Evolutionary conservation across 441 rosid species (phyloP), one percentile per base, ranked within the genome.

Genomic region (Geranium incanum): DNA sequence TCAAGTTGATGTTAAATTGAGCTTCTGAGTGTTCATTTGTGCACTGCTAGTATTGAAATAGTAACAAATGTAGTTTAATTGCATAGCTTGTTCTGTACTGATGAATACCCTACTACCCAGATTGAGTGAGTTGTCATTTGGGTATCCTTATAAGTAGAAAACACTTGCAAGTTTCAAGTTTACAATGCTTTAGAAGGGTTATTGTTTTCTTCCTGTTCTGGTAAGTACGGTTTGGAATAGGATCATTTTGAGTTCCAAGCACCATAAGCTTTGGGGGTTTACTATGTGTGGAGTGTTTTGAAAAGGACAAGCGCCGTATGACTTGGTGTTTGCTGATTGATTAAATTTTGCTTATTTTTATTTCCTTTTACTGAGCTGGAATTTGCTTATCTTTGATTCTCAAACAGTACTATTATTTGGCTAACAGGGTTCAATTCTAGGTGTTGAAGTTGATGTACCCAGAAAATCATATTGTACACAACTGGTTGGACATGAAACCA

Each of bases 351-450:
- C 36, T 21, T 13, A 18, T 43, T 28, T 39, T 67, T 38, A 0
- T 21, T 5, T 41, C 3, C 5, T 41, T 39, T 11, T 36, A 9
- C 37, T 21, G 71, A 21, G 33, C n/a, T 21, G 36, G 11, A 15
- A 48, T 52, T 48, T 68, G 68, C 33, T 19, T 50, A 64, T 33
- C 45, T 76, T 43, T 55, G 41, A 76, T 67, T 87, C 83, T 85
- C 84, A 77, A 78, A 68, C 76, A 68, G 74, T 81, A 76, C 70
- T 79, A 76, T 80, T 84, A 75, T 81, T 76, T 95, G 92, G 86
- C 88, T 93, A 89, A 93, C 97, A 95, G 99, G 98, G 97, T 79
- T 89, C 97, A 74, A 83, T 95, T 86, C 92, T 91, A 88, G 94
- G 98, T 91, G 93, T 95, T 59, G 99, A 95, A 76, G 91, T 86